Base-by-base conservation (phyloP, 331 rosid genomes). In the Phaseolus coccineus region DNA sequence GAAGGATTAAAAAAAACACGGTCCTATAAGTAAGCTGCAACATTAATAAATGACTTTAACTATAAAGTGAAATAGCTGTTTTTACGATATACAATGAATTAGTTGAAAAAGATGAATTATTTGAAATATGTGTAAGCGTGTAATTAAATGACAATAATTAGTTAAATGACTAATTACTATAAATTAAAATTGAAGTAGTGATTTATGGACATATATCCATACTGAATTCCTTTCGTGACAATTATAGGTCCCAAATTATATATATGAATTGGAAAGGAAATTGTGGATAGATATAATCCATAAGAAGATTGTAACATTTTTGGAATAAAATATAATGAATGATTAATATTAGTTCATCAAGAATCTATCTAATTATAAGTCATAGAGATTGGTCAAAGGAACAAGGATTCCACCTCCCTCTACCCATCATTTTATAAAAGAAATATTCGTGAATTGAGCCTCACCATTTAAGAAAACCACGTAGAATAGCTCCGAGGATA, bases 401-500 rank as follows among this genome's bases (percentile, higher is more conserved):
- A 68, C 14, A 22, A n/a, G 52, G 76, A 70, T 69, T 19, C 82
- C 37, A 35, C 59, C 25, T 8, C 48, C 46, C 47, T 40, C 42
- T 50, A 0, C 71, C 64, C 8, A 50, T 24, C 56, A 10, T 48
- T 64, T 51, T 64, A 51, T 7, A 8, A 22, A 75, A 25, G 10
- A 74, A 35, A 33, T 70, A 75, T 74, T 57, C 68, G 44, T 81
- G 30, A 74, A 42, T 2, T 81, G 64, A 76, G 37, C 19, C 13
- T 63, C 79, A 71, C 33, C 35, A 50, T 72, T 53, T 25, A 80
- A 37, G 8, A 37, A 37, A 37, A 37, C 1, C 9, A 40, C 46
- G 42, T 27, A 66, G 80, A 76, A 76, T 82, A 76, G 37, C 44
- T 81, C 4, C 3, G 1, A 37, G 77, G 81, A 76, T 82, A 76